A percentile compares a stretch with the other conserved stretches of the same genome.
phyloP scores from a whole-genome alignment of 306 rosid genomes.

The Citrullus amarus region DNA sequence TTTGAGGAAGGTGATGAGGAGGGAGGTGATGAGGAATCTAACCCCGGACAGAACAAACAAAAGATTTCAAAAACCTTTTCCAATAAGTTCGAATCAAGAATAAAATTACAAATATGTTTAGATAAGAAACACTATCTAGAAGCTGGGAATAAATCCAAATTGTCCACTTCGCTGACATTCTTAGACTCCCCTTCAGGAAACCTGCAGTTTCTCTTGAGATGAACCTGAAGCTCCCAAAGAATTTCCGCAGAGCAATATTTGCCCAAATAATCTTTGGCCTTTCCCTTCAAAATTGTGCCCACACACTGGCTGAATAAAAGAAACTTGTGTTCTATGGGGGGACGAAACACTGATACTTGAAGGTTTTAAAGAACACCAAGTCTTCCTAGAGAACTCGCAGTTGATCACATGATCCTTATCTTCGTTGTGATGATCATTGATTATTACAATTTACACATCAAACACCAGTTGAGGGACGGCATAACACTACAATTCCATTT shows the following conservation, averaged over 20 bases:
- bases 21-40: neutral
- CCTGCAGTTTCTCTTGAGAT: neutral
- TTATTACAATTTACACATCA: neutral
- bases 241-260: neutral
- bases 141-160: conserved; percentile 2
- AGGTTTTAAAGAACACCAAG: neutral
- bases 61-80: neutral
- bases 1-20: neutral
- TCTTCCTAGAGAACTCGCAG: neutral
- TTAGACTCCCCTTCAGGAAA: neutral
- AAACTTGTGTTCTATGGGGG: neutral
- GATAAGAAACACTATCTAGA: neutral
- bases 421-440: neutral
- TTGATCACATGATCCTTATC: neutral
- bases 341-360: neutral
- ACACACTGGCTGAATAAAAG: neutral
- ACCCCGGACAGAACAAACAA: neutral
- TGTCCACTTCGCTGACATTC: neutral
- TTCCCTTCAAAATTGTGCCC: neutral
- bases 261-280: neutral
- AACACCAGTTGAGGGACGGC: neutral
- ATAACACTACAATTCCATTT: neutral
- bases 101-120: neutral
- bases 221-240: neutral
- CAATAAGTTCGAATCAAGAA: neutral